Evolutionary conservation across 2,329 filamentous ascomycete species (phyloP), one percentile per base, ranked within the genome.

Genomic region (Ophiosphaerella herpotricha): DNA sequence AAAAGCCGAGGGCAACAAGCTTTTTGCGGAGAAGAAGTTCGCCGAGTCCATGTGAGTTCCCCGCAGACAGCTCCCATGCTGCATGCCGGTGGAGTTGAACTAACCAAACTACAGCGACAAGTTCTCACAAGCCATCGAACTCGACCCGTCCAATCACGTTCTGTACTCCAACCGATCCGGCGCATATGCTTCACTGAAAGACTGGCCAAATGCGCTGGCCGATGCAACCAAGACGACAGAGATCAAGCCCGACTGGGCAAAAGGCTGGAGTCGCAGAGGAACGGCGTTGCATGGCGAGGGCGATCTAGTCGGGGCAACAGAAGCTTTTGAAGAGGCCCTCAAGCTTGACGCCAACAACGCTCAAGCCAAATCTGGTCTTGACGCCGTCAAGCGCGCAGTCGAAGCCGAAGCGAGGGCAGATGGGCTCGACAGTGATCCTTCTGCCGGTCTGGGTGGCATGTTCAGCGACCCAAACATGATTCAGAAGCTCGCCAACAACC

Each of bases 1-100:
- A 69, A 99, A 99, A 82, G 91, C 92, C 70, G 88, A 94, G 74
- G 94, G 93, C 81, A 99, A 99, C 83, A 96, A 96, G 82, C 92
- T 95, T 77, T 99, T 99, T 77, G 88, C 91, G 61, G 91, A 90
- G 57, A 97, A 97, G 84, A 91, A 97, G 77, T 99, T 96, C 75
- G 84, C 91, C 69, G 91, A 93, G 75, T 94, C 94, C 71, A 85
- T 96, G 93, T 97, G 84, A 77, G 90, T 85, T 59, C 59, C 61
- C 63, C 58, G 61, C 56, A 46, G 51, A 45, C 36, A 37, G 39
- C 35, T 44, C 32, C 42, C 39, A 43, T 32, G 49, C 44, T 33
- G 52, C 39, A 44, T 32, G 49, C 44, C 34, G 52, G 38, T 42
- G 33, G 33, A 11, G 4, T 16, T 32, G 8, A 44, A 24, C 61